Percentiles rank a stretch among this genome's conserved stretches.
Evolutionary conservation across 495 filamentous ascomycete species (phyloP).

Genomic region (Entonaema liquescens): DNA sequence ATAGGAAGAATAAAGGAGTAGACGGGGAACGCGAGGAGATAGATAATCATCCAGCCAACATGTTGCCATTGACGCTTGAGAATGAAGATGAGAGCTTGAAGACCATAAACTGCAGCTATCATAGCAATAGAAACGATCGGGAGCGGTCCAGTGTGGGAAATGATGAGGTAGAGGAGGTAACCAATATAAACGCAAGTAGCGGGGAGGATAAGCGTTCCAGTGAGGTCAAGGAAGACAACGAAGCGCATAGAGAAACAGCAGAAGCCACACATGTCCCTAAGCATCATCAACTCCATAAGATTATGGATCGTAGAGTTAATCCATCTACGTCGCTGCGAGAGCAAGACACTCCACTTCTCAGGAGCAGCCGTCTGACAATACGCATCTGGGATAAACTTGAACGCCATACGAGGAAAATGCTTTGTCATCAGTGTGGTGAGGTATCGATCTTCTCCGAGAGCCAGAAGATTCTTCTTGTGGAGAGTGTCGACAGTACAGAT

Average conservation of each 20-base stretch:
- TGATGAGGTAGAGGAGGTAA: conserved; percentile 86
- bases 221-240: conserved; percentile 92
- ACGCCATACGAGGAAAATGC: conserved; percentile 93
- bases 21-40: conserved; percentile 90
- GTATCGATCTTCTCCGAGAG: conserved; percentile 96
- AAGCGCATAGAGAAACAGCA: conserved; percentile 99
- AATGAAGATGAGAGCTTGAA: conserved; percentile 96
- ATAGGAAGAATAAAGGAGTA: conserved; percentile 91
- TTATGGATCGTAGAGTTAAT: conserved; percentile 99
- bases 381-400: conserved; percentile 94
- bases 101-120: conserved; percentile 90
- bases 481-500: conserved; percentile 90
- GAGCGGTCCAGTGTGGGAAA: conserved; percentile 75
- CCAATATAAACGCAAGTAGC: conserved; percentile 89
- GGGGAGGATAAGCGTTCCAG: conserved; percentile 92
- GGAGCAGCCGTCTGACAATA: conserved; percentile 93
- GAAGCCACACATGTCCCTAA: conserved; percentile 96
- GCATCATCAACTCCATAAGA: conserved; percentile 82
- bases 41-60: conserved; percentile 99
- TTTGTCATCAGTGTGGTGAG: conserved; percentile 98
- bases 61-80: conserved; percentile 97
- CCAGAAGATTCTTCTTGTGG: conserved; percentile 97
- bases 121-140: conserved; percentile 88
- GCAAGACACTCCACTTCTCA: conserved; percentile 88
- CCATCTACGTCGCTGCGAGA: conserved; percentile 96